A percentile compares a stretch with the other conserved stretches of the same genome.
Evolutionary conservation across 768 basidiomycete genomes (phyloP).

Genomic region (Termitomyces sp.): DNA sequence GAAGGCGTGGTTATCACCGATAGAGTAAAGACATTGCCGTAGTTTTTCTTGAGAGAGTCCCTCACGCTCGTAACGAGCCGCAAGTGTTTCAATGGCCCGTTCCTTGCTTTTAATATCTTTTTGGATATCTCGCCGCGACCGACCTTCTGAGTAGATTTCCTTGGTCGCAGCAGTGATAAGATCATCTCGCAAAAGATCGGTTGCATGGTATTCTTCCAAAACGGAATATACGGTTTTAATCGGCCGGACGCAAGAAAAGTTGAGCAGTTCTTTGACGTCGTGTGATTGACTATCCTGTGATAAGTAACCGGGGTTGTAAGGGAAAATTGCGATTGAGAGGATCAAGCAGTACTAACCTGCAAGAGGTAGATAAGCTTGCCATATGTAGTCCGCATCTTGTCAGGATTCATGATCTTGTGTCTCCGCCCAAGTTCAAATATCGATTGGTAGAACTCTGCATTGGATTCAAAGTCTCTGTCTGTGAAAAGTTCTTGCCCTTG

Average conservation of each 20-base stretch:
- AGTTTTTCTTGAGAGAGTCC: constrained; percentile 60
- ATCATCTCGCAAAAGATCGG: constrained; percentile 71
- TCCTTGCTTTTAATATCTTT: constrained; percentile 82
- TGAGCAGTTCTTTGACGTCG: constrained; percentile 75
- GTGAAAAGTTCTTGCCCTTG: constrained; percentile 82
- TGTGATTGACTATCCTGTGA: constrained; percentile 76
- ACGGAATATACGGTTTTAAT: constrained; percentile 71
- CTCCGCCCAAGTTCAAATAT: constrained; percentile 80
- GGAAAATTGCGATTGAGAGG: background rate
- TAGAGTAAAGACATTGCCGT: constrained; percentile 78
- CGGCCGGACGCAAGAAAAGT: constrained; percentile 71
- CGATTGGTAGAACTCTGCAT: constrained; percentile 73
- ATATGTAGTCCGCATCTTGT: constrained; percentile 87
- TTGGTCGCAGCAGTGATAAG: constrained; percentile 72
- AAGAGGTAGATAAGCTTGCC: constrained; percentile 82
- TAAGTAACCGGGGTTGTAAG: background rate
- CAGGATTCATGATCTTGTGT: constrained; percentile 90
- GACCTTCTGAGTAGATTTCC: constrained; percentile 73
- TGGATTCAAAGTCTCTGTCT: constrained; percentile 75
- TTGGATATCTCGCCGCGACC: constrained; percentile 72
- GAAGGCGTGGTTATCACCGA: constrained; percentile 89
- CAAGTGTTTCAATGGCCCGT: constrained; percentile 73
- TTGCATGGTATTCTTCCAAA: constrained; percentile 56
- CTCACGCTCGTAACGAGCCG: constrained; percentile 52
- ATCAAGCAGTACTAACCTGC: constrained; percentile 42